phyloP scores from a whole-genome alignment of 1,284 basidiomycete genomes.

The Exobasidium rhododendri region DNA sequence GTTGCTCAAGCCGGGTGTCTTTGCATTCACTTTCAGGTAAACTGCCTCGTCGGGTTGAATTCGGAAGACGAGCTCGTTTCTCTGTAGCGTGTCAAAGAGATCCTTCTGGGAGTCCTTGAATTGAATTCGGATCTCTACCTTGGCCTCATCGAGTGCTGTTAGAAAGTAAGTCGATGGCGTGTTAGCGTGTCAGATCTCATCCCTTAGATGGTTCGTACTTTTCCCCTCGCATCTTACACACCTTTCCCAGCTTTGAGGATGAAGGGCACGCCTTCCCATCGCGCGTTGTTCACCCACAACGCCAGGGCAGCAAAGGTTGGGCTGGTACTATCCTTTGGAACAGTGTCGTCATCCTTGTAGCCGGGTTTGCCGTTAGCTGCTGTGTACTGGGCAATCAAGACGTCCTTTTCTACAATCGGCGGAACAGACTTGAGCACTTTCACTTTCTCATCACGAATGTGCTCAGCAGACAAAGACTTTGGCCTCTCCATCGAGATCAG shows the following conservation, averaged over 20 bases:
- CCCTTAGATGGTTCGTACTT: too few relatives aligned
- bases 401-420: slow-evolving; percentile 48
- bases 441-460: slow-evolving; percentile 55
- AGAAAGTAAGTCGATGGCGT: background rate
- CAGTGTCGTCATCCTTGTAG: slow-evolving; percentile 56
- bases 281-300: slow-evolving; percentile 47
- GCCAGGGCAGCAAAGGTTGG: slow-evolving; percentile 55
- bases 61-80: slow-evolving; percentile 53
- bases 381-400: slow-evolving; percentile 55
- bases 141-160: slow-evolving; percentile 47
- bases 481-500: slow-evolving; percentile 56
- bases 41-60: slow-evolving; percentile 53
- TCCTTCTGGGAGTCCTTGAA: slow-evolving; percentile 44
- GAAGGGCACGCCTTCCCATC: slow-evolving; percentile 53
- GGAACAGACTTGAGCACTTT: slow-evolving; percentile 52
- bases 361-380: slow-evolving; percentile 54
- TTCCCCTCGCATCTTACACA: background rate
- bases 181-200: background rate
- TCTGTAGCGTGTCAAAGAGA: slow-evolving; percentile 34
- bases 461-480: slow-evolving; percentile 52
- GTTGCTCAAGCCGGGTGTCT: slow-evolving; percentile 46
- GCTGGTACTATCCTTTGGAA: slow-evolving; percentile 56
- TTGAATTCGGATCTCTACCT: slow-evolving; percentile 52
- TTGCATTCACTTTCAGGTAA: slow-evolving; percentile 51
- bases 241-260: slow-evolving; percentile 53